Base-by-base conservation (phyloP, 768 basidiomycete genomes). In the Leccinum olivaceopallidum region DNA sequence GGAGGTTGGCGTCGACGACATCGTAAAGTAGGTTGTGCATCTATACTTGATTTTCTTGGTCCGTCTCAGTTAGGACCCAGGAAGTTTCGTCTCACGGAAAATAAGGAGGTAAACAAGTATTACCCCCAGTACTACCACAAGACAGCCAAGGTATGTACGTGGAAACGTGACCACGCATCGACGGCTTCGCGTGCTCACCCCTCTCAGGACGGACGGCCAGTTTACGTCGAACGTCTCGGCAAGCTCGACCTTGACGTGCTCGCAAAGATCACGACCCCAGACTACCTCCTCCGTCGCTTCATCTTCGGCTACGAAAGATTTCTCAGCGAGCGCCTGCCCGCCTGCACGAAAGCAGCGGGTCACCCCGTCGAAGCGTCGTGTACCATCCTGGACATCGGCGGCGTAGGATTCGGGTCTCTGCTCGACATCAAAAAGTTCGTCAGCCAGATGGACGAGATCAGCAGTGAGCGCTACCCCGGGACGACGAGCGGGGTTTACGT, bases 401-500 rank as follows among this genome's bases (percentile, higher is more conserved):
- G 80, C 67, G 87, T 90, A 30, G 80, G 82, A 51, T 71, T 98
- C 62, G 75, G 83, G 63, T 86, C 85, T 70, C 98, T 98, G 73
- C 94, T 89, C 75, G 84, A 84, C 69, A 94, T 98, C 78, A 95
- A 94, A 78, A 90, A 92, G 77, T 95, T 94, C 79, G 89, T 98
- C 44, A 83, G 80, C 62, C 75, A 83, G 22, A 90, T 94, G 0
- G 78, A 89, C 1, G 70, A 73, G 24, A 88, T 99, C 74, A 92
- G 93, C 10, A 94, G 97, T 75, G 85, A 97, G 79, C 82, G 90
- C 66, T 98, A 95, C 75, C 92, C 94, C 1, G 93, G 95, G 75
- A 85, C 82, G 65, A 94, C 98, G 96, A 96, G 96, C 79, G 92
- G 92, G 73, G 97, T 99, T 80, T 99, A 92, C 81, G 94, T 98